Evolutionary conservation across 2,329 filamentous ascomycete genomes (phyloP), one percentile per base, ranked within the genome.

Genomic region (Beauveria varroae): DNA sequence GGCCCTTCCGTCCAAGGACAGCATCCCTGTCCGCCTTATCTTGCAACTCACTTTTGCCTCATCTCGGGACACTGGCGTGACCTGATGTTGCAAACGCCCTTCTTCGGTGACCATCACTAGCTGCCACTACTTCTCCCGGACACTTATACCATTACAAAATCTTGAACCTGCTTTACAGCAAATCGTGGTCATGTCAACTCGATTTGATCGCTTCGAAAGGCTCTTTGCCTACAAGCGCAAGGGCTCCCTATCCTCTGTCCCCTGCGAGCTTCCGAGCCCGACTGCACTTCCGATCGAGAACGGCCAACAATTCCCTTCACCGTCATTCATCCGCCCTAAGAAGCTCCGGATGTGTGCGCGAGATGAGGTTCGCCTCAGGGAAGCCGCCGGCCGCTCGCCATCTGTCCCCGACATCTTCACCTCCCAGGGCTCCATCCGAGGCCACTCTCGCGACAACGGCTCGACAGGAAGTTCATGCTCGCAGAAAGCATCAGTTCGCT

Each of bases 271-370:
- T 59, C 64, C 63, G 44, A 67, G 61, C 47, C 67, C 63, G 54
- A 51, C 67, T 59, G 62, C 62, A 30, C 56, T 63, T 18, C 43
- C 20, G 4, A 65, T 65, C 34, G 60, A 68, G 9, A 57, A 68
- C 26, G 73, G 70, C 56, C 74, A 73, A 56, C 71, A 74, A 55
- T 83, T 83, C 64, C 81, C 81, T 5, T 75, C 75, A 22, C 77
- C 81, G 7, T 81, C 81, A 1, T 86, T 83, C 65, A 81, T 86
- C 64, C 76, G 80, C 51, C 83, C 83, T 28, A 84, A 76, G 43
- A 75, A 78, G 18, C 76, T 74, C 60, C 77, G 80, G 26, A 86
- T 86, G 83, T 72, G 78, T 52, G 82, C 83, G n/a, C 77, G 83
- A 53, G 79, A 84, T 53, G 81, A 81, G 67, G 66, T 73, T 20